Conservation (phyloP, 352 stramenopile genomes). For the Globisporangium barbulae region DNA sequence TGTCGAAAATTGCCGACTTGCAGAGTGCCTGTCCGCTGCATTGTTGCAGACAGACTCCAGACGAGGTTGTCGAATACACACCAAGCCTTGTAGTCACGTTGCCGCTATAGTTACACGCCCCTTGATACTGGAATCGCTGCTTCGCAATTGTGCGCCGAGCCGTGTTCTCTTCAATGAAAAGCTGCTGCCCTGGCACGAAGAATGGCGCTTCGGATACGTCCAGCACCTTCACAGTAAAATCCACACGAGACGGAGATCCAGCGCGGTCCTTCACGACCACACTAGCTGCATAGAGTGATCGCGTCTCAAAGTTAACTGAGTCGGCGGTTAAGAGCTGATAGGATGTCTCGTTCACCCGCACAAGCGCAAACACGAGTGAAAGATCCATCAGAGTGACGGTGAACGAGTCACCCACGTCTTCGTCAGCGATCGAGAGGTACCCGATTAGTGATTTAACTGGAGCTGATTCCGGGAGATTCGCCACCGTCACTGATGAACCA, state of each 20-base stretch:
- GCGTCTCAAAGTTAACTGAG: constrained; percentile 11
- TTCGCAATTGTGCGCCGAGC: constrained; percentile 14
- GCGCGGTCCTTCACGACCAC: constrained; percentile 5
- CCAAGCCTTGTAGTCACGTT: background rate
- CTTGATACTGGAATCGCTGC: constrained; percentile 23
- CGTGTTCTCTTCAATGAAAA: constrained; percentile 38
- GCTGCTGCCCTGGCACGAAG: constrained; percentile 26
- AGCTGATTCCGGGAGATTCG: constrained; percentile 5
- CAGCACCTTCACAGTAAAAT: constrained; percentile 21
- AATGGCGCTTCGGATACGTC: constrained; percentile 51
- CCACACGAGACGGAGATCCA: background rate
- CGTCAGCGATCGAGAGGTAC: background rate
- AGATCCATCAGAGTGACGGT: background rate
- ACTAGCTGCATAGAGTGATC: background rate
- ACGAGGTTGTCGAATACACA: background rate
- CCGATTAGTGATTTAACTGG: constrained; percentile 3
- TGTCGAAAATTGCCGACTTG: constrained; percentile 7
- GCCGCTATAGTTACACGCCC: constrained; percentile 4
- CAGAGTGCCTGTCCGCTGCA: background rate
- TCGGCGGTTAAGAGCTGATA: constrained; percentile 5
- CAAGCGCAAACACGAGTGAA: constrained; percentile 4
- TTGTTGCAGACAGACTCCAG: constrained; percentile 3
- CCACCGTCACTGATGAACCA: background rate
- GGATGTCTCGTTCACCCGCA: constrained; percentile 4
- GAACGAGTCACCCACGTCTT: constrained; percentile 4